Percentiles rank a stretch among this genome's conserved stretches.
phyloP scores from a whole-genome alignment of 805 yeast species.

The Starmerella sirachaensis region DNA sequence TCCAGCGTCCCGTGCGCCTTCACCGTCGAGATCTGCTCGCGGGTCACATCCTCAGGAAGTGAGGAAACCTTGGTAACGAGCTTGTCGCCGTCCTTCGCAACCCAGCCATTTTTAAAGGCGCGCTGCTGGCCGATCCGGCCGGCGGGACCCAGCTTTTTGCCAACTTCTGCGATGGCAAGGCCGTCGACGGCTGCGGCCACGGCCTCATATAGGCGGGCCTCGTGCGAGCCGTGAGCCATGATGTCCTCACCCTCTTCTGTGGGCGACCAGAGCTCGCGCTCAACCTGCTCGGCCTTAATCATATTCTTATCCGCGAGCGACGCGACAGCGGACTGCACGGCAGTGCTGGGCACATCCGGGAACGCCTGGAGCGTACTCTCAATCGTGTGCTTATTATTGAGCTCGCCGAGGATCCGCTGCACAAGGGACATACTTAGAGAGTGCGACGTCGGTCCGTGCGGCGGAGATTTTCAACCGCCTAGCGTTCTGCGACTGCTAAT shows the following conservation, averaged over 20 bases:
- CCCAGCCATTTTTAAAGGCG: slow-evolving; percentile 97
- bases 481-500: too few species aligned
- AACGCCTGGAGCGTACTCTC: slow-evolving; percentile 57
- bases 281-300: slow-evolving; percentile 61
- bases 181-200: slow-evolving; percentile 67
- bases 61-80: slow-evolving; percentile 42
- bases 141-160: slow-evolving; percentile 57
- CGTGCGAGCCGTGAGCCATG: slow-evolving; percentile 76
- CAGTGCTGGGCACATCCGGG: slow-evolving; percentile 36
- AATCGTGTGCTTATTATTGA: slow-evolving; percentile 50
- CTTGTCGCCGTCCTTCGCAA: slow-evolving; percentile 72
- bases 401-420: slow-evolving; percentile 28
- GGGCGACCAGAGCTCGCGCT: slow-evolving; percentile 61
- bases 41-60: slow-evolving; percentile 59
- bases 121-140: slow-evolving; percentile 94
- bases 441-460: too few species aligned
- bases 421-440: slow-evolving; percentile 15
- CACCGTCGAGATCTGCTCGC: slow-evolving; percentile 38
- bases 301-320: slow-evolving; percentile 76
- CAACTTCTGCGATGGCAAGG: slow-evolving; percentile 60
- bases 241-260: slow-evolving; percentile 76
- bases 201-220: slow-evolving; percentile 62
- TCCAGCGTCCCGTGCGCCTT: slow-evolving; percentile 58
- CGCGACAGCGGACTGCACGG: slow-evolving; percentile 56
- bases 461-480: too few species aligned